Percentiles rank a stretch among this genome's conserved stretches.
Evolutionary conservation across 805 yeast species (phyloP).

Genomic region (Lipomyces chichibuensis): DNA sequence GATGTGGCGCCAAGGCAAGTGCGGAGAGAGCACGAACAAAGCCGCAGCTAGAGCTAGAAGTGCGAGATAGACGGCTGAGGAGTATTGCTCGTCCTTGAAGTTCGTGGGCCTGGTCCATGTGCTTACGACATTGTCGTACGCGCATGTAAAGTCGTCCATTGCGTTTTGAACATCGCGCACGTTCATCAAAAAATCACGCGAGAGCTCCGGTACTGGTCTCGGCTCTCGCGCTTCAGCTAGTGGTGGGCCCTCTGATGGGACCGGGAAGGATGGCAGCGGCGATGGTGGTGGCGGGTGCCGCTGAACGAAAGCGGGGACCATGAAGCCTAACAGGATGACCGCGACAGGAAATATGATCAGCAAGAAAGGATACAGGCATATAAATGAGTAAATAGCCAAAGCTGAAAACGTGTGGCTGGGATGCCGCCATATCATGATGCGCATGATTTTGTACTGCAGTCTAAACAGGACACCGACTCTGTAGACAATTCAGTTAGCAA

Average conservation of each 20-base stretch:
- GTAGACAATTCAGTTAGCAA: slow-evolving; percentile 18
- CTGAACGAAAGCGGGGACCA: slow-evolving; percentile 70
- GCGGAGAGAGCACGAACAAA: slow-evolving; percentile 45
- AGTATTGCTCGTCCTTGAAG: slow-evolving; percentile 35
- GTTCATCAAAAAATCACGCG: slow-evolving; percentile 53
- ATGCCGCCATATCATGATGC: slow-evolving; percentile 71
- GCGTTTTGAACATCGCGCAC: slow-evolving; percentile 57
- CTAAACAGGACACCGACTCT: slow-evolving; percentile 61
- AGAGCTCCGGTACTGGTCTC: slow-evolving; percentile 38
- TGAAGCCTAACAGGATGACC: slow-evolving; percentile 56
- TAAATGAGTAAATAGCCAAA: slow-evolving; percentile 62
- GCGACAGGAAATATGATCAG: slow-evolving; percentile 66
- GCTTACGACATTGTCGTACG: slow-evolving; percentile 37
- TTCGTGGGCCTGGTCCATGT: slow-evolving; percentile 33
- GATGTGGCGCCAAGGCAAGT: slow-evolving; percentile 35
- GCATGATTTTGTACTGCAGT: slow-evolving; percentile 62
- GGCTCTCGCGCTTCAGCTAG: slow-evolving; percentile 32
- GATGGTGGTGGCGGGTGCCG: slow-evolving; percentile 60
- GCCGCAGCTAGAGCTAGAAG: slow-evolving; percentile 41
- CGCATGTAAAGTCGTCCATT: slow-evolving; percentile 40
- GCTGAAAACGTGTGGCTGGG: slow-evolving; percentile 69
- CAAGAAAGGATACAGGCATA: slow-evolving; percentile 72
- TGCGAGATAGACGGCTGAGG: slow-evolving; percentile 35
- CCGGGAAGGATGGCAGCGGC: slow-evolving; percentile 40
- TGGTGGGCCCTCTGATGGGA: slow-evolving; percentile 36